These are phyloP conservation scores for Hericium rajendrae DNA, from an alignment of 768 basidiomycete species.

Conservation along the genomic window DNA sequence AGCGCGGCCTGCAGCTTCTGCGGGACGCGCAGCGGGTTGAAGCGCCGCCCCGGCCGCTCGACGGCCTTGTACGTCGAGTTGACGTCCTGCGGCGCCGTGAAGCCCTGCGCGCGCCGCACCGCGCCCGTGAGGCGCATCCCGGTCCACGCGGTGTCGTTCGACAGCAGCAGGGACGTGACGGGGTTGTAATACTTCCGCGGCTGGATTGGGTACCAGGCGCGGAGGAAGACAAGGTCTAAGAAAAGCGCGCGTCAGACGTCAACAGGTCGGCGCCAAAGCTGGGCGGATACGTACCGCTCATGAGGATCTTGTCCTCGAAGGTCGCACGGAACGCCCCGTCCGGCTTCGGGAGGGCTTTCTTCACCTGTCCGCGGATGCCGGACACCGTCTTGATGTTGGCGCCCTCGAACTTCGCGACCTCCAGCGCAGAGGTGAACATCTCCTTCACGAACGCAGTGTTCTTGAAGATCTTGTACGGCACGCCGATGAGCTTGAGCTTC, in stretches of 20 bases:
- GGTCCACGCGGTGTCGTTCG: conserved; percentile 74
- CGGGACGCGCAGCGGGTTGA: conserved; percentile 84
- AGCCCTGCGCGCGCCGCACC: conserved; percentile 74
- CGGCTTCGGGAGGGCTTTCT: conserved; percentile 91
- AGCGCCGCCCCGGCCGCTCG: conserved; percentile 70
- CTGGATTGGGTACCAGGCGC: conserved; percentile 94
- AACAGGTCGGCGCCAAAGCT: neutral
- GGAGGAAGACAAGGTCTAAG: conserved; percentile 85
- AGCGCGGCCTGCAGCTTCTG: conserved; percentile 84
- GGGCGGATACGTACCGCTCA: conserved; percentile 63
- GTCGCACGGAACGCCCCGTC: conserved; percentile 94
- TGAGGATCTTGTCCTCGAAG: conserved; percentile 95
- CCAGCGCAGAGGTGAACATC: conserved; percentile 90
- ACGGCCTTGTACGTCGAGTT: conserved; percentile 87
- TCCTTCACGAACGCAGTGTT: conserved; percentile 98
- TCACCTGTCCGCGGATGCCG: conserved; percentile 92
- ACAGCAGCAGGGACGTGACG: conserved; percentile 81
- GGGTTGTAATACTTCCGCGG: conserved; percentile 96
- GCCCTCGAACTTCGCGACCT: conserved; percentile 98
- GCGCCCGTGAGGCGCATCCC: conserved; percentile 97
- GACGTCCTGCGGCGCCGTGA: conserved; percentile 70
- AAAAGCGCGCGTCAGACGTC: neutral
- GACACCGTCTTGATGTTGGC: conserved; percentile 94
- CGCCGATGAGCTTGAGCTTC: conserved; percentile 93
- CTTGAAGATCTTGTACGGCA: conserved; percentile 96